A percentile compares a stretch with the other conserved stretches of the same genome.
Conservation (phyloP, 768 basidiomycete species). For the Boletus edulis region DNA sequence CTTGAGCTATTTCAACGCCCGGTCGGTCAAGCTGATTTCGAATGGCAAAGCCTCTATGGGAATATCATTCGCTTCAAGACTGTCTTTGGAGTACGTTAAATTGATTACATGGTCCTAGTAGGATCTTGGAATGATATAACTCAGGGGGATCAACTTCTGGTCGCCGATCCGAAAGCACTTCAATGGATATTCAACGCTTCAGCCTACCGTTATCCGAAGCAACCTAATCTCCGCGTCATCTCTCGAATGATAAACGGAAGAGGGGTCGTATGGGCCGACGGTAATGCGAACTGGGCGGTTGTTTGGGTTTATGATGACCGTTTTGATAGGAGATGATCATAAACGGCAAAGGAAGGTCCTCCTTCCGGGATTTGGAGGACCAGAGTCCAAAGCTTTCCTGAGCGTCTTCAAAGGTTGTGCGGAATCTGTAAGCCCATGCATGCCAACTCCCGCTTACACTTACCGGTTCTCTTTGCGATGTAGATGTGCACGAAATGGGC, state of each 20-base stretch:
- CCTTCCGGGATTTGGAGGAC: conserved; percentile 53
- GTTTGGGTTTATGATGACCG: conserved; percentile 10
- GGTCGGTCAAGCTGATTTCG: conserved; percentile 28
- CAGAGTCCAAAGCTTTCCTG: conserved; percentile 50
- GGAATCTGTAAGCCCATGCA: conserved; percentile 16
- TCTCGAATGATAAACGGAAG: conserved; percentile 26
- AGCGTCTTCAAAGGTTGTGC: conserved; percentile 44
- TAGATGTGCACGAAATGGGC: conserved; percentile 27
- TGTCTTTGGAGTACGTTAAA: conserved; percentile 23
- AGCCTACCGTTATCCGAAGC: conserved; percentile 43
- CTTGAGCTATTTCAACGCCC: conserved; percentile 27
- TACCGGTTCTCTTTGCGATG: not conserved
- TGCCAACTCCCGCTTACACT: not conserved
- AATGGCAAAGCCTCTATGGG: conserved; percentile 32
- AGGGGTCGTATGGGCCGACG: conserved; percentile 41
- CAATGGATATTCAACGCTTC: conserved; percentile 40
- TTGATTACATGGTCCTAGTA: not conserved
- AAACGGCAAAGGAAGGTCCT: conserved; percentile 53
- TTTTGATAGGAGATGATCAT: conserved; percentile 39
- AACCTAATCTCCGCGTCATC: conserved; percentile 19
- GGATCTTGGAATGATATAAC: too few relatives aligned
- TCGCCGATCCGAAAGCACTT: conserved; percentile 48
- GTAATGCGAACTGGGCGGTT: conserved; percentile 17
- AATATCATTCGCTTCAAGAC: conserved; percentile 28
- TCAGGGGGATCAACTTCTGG: conserved; percentile 44